Conservation (phyloP, 2,329 filamentous ascomycete species). For the Colletotrichum lupini region DNA sequence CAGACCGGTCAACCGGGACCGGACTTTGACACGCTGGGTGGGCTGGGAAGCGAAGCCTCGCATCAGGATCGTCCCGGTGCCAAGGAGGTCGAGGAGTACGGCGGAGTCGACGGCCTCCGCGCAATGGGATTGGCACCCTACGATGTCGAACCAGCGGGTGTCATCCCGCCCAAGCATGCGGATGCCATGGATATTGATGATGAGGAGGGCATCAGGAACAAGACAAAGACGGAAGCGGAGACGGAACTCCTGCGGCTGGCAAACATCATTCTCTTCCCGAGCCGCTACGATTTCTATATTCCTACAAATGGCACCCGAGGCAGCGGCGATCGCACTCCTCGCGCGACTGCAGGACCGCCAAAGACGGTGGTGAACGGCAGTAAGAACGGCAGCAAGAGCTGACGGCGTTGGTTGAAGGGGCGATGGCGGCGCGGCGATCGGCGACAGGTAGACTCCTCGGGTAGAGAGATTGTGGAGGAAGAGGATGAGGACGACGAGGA, state of each 20-base stretch:
- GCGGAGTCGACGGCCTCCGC: conserved; percentile 61
- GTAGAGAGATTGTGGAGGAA: conserved; percentile 4
- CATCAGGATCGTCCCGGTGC: conserved; percentile 59
- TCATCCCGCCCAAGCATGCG: conserved; percentile 37
- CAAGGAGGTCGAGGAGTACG: conserved; percentile 62
- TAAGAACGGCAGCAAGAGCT: conserved; percentile 25
- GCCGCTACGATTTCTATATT: conserved; percentile 37
- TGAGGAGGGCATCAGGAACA: conserved; percentile 40
- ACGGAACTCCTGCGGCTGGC: conserved; percentile 64
- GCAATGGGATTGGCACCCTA: conserved; percentile 70
- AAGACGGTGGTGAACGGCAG: conserved; percentile 17
- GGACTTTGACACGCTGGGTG: conserved; percentile 66
- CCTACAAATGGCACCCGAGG: conserved; percentile 24
- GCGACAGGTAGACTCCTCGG: conserved; percentile 9
- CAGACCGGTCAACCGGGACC: conserved; percentile 64
- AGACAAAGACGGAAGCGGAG: conserved; percentile 53
- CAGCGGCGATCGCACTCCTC: conserved; percentile 36
- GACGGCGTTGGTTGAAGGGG: conserved; percentile 39
- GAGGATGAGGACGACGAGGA: conserved; percentile 5
- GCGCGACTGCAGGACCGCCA: conserved; percentile 10
- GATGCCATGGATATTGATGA: conserved; percentile 43
- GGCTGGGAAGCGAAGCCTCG: conserved; percentile 63
- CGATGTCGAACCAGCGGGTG: conserved; percentile 51
- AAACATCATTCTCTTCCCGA: conserved; percentile 68
- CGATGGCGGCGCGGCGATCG: conserved; percentile 32